Conservation (phyloP, 2,329 filamentous ascomycete species). For the Neoarthrinium moseri region DNA sequence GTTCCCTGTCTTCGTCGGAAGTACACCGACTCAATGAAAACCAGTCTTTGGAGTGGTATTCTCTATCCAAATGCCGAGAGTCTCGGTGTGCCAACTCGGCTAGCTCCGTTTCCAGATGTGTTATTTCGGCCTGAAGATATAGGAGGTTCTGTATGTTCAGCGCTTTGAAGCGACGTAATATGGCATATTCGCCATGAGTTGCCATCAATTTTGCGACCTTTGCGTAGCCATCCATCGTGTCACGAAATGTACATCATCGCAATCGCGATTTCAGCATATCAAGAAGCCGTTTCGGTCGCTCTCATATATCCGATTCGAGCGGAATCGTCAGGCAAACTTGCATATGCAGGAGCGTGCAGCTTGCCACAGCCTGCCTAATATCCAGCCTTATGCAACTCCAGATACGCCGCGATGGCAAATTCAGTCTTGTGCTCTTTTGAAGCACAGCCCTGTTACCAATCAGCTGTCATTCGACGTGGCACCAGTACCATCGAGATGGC, state of each 20-base stretch:
- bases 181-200: neutral
- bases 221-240: neutral
- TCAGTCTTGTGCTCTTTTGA: no score
- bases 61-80: neutral
- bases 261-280: neutral
- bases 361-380: neutral
- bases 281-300: neutral
- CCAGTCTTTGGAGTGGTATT: neutral
- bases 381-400: neutral
- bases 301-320: neutral
- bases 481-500: neutral
- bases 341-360: neutral
- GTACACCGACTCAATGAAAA: neutral
- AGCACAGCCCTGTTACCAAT: neutral
- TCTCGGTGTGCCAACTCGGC: neutral
- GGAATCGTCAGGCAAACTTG: neutral
- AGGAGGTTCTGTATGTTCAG: slow-evolving; percentile 1
- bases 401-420: neutral
- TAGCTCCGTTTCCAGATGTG: slow-evolving; percentile 1
- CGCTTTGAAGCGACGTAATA: neutral
- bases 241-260: neutral
- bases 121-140: slow-evolving; percentile 6
- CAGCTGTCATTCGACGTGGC: neutral
- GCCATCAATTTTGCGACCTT: neutral
- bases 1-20: neutral